A percentile compares a stretch with the other conserved stretches of the same genome.
phyloP scores from a whole-genome alignment of 2,329 filamentous ascomycete species.

The Emmonsia crescens region DNA sequence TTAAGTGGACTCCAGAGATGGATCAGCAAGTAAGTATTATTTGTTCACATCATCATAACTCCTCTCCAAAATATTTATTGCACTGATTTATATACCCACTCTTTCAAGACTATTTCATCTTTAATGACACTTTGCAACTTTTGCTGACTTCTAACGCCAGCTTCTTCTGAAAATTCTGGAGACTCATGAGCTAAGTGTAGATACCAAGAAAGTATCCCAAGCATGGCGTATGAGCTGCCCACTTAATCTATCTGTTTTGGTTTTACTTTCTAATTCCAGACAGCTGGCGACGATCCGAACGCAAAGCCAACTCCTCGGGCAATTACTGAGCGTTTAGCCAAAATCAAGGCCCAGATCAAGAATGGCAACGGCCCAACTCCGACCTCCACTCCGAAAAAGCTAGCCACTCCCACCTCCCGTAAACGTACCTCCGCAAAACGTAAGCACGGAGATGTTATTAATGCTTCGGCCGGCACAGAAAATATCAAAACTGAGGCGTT shows the following conservation, averaged over 20 bases:
- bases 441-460: background rate
- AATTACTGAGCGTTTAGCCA: constrained; percentile 28
- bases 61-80: background rate
- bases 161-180: constrained; percentile 33
- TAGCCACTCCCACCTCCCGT: constrained; percentile 6
- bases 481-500: background rate
- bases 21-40: constrained; percentile 24
- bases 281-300: constrained; percentile 12
- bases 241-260: background rate
- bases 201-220: constrained; percentile 24
- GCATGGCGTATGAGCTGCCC: constrained; percentile 29
- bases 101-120: background rate
- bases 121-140: background rate
- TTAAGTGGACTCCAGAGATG: constrained; percentile 27
- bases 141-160: constrained; percentile 14
- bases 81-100: background rate
- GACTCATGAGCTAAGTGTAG: constrained; percentile 26
- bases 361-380: constrained; percentile 5
- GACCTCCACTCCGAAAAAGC: constrained; percentile 13
- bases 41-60: background rate
- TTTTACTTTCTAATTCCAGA: background rate
- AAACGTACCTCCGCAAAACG: constrained; percentile 7
- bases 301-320: constrained; percentile 29
- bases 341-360: constrained; percentile 19
- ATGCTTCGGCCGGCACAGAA: background rate